Conservation (phyloP, 1,284 basidiomycete genomes). For the Cryptococcus sp. region DNA sequence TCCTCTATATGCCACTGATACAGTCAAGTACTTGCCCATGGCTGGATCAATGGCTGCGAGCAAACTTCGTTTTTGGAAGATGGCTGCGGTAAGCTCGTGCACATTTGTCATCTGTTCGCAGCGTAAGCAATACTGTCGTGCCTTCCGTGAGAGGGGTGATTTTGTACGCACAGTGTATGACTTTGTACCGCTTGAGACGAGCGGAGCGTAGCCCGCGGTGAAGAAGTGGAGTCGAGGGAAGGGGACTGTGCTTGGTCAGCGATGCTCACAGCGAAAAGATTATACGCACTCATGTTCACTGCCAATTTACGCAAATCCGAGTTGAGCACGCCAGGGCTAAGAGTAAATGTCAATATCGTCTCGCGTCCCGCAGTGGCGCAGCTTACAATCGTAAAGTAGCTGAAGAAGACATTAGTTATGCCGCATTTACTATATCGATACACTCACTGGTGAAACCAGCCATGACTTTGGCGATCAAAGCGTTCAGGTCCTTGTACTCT, state of each 20-base stretch:
- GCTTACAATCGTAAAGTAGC: slow-evolving; percentile 45
- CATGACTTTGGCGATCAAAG: slow-evolving; percentile 60
- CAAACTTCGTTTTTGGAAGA: slow-evolving; percentile 43
- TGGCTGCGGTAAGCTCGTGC: slow-evolving; percentile 41
- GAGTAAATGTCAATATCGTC: slow-evolving; percentile 2
- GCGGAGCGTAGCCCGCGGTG: slow-evolving; percentile 82
- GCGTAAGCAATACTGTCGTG: slow-evolving; percentile 1
- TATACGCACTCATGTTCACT: slow-evolving; percentile 68
- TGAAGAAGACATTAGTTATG: slow-evolving; percentile 20
- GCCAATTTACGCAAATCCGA: slow-evolving; percentile 91
- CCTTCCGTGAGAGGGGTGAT: not conserved
- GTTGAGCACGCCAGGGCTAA: slow-evolving; percentile 86
- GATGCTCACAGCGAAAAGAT: not conserved
- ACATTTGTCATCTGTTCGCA: slow-evolving; percentile 34
- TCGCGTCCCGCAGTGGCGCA: not conserved
- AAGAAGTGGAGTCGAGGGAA: slow-evolving; percentile 94
- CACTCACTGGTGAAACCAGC: slow-evolving; percentile 46
- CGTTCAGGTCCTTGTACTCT: slow-evolving; percentile 74
- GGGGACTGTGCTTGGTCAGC: slow-evolving; percentile 58
- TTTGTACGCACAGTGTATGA: slow-evolving; percentile 59
- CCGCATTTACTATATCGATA: not conserved
- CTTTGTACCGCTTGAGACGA: slow-evolving; percentile 65
- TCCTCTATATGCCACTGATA: slow-evolving; percentile 47
- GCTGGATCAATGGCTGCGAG: slow-evolving; percentile 45
- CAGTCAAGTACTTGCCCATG: slow-evolving; percentile 50